Percentiles rank a stretch among this genome's conserved stretches.
phyloP scores from a whole-genome alignment of 495 filamentous ascomycete genomes.

The Lepraria neglecta region DNA sequence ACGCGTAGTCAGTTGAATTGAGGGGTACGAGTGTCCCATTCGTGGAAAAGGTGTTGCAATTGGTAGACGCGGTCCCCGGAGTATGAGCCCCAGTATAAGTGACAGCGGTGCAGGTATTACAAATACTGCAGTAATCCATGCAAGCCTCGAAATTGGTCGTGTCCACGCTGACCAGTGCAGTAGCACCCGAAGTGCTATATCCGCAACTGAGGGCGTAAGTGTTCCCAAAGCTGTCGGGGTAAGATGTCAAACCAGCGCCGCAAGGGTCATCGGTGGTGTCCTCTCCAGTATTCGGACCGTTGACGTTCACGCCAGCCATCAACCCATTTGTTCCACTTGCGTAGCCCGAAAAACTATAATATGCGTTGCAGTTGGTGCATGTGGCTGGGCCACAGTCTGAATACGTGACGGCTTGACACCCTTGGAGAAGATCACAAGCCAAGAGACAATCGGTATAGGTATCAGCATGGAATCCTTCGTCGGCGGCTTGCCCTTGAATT shows the following conservation, averaged over 20 bases:
- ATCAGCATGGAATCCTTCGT: constrained; percentile 14
- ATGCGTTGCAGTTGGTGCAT: constrained; percentile 18
- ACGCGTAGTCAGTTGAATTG: too few relatives aligned
- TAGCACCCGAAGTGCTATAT: background rate
- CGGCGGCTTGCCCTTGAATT: background rate
- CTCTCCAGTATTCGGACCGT: background rate
- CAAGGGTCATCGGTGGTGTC: constrained; percentile 12
- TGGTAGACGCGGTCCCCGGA: background rate
- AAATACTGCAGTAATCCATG: constrained; percentile 23
- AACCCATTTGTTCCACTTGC: background rate
- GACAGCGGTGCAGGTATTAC: constrained; percentile 11
- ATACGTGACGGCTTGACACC: constrained; percentile 14
- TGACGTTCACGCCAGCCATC: background rate
- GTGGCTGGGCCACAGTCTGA: background rate
- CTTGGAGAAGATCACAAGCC: constrained; percentile 13
- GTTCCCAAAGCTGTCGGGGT: constrained; percentile 9
- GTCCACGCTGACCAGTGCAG: background rate
- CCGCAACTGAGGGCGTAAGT: constrained; percentile 18
- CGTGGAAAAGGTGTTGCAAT: background rate
- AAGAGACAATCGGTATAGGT: constrained; percentile 15
- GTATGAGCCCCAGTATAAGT: background rate
- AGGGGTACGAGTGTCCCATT: background rate
- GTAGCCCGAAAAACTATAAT: background rate
- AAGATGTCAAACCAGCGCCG: background rate
- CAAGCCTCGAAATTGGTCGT: constrained; percentile 21